These are phyloP conservation scores for Neofusicoccum sp. DNA, from an alignment of 2,329 filamentous ascomycete genomes.

Conservation along the genomic window DNA sequence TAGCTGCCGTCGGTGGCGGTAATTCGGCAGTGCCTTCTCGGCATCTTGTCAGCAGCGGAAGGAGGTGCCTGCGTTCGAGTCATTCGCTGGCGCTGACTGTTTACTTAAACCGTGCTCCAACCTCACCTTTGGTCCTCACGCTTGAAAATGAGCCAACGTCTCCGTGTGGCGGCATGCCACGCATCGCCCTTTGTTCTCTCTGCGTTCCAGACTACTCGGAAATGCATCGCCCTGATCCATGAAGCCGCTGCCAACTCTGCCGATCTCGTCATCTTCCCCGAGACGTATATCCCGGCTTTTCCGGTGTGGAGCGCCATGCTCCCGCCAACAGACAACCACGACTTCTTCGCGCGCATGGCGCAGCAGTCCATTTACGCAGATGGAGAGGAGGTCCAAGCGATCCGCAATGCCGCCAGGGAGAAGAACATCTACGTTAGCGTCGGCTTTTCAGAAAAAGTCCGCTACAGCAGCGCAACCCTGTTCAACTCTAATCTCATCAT, in stretches of 20 bases:
- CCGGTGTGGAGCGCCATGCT: constrained; percentile 52
- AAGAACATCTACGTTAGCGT: constrained; percentile 45
- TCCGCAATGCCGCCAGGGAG: constrained; percentile 42
- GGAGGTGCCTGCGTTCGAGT: no score
- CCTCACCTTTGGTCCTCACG: no score
- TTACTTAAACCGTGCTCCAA: no score
- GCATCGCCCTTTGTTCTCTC: constrained; percentile 48
- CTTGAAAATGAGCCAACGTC: background rate
- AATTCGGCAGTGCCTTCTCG: no score
- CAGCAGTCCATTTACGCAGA: constrained; percentile 47
- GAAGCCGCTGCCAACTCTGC: constrained; percentile 45
- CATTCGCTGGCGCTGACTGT: no score
- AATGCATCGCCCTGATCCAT: constrained; percentile 47
- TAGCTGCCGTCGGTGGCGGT: no score
- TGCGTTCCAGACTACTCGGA: constrained; percentile 46
- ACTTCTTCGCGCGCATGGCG: constrained; percentile 48
- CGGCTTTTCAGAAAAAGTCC: constrained; percentile 51
- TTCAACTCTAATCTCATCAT: constrained; percentile 56
- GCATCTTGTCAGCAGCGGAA: no score
- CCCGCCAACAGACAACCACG: constrained; percentile 51
- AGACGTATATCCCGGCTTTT: constrained; percentile 54
- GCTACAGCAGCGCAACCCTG: constrained; percentile 45
- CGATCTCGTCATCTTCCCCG: constrained; percentile 54
- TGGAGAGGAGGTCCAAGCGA: constrained; percentile 45
- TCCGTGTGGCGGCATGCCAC: constrained; percentile 30